Base-by-base conservation (phyloP, 2,329 filamentous ascomycete genomes). In the Nothophaeocryptopus gaeumannii region DNA sequence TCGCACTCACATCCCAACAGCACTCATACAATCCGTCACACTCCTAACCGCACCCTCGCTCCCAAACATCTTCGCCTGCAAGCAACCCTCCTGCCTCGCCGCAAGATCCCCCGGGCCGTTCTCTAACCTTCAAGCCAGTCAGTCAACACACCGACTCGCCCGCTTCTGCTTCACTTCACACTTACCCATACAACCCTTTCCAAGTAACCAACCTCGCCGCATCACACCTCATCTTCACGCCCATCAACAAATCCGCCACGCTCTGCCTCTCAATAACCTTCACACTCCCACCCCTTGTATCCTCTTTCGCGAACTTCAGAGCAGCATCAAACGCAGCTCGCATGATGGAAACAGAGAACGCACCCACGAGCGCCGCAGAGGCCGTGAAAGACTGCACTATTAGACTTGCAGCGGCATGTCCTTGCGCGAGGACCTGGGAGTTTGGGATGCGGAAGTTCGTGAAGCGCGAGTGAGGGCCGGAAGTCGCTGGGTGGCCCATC, bases 361-460 rank as follows among this genome's bases (percentile, higher is more conserved):
- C 78, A 1, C 77, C 78, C 0, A 81, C 78, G 0, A 82, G 66
- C 1, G 74, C 72, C 1, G 77, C 78, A 2, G 66, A 68, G 10
- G 61, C 63, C 3, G 74, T 73, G 46, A 81, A 78, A 1, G 72
- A 67, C 14, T 62, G 58, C 12, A 71, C 70, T 1, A 77, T 71
- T 2, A 79, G 53, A 9, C 68, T 56, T 0, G 71, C 72, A 2
- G 72, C 78, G 29, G 67, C 59, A 2, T 74, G 75, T 0, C 73
- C 73, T 2, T 65, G 55, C 13, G 69, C 73, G 8, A 81, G 71
- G 0, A 97, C 84, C 73, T 88, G 91, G 62, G 76, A 75, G 20
- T 78, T 82, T 8, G 92, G 92, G 1, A 97, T 87, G 47, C 91
- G 86, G 55, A 96, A 91, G 67, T 96, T 85, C 48, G 84, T 78